Base-by-base conservation (phyloP, 2,329 filamentous ascomycete species). In the Dactylellina haptotyla region DNA sequence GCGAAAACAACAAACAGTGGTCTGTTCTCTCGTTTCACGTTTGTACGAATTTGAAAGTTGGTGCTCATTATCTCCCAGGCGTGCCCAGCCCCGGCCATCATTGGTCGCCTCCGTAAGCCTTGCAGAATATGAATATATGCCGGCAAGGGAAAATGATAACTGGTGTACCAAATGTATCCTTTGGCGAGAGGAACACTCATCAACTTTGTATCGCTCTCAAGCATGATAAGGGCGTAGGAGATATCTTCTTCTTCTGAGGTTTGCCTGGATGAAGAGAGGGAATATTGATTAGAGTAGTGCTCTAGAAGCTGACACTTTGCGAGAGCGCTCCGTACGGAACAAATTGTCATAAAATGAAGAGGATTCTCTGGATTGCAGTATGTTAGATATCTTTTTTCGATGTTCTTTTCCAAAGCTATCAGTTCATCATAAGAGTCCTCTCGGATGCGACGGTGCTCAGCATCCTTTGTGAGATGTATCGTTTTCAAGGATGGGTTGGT, bases 111-210 rank as follows among this genome's bases (percentile, higher is more conserved):
- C 51, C 32, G 74, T 37, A 88, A 81, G 77, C 87, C 86, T 53
- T 84, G 84, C 10, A 87, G 82, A 20, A 88, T 81, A 76, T 86
- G 87, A 79, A 88, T 86, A 79, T 88, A 88, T 0, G 85, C 86
- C 1, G 86, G 86, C 74, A 88, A 84, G 6, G 87, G 87, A 62
- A 88, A 87, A 78, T 88, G 83, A 76, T 87, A 84, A 75, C 84
- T 82, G 0, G 85, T 86, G 77, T 86, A 88, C 87, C 87, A 88
- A 56, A 81, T 82, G 76, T 86, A 88, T 1, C 84, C 82, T 14
- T 82, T 82, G 16, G 39, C 46, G 23, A 69, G 20, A 28, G 64
- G 46, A 14, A 65, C 45, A 3, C 23, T 45, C 46, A 75, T 74
- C 10, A 62, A 59, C 23, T 61, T 73, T 41, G 69, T 78, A 30